Conservation (phyloP, 2,329 filamentous ascomycete species). For the Cladosporium sp. region DNA sequence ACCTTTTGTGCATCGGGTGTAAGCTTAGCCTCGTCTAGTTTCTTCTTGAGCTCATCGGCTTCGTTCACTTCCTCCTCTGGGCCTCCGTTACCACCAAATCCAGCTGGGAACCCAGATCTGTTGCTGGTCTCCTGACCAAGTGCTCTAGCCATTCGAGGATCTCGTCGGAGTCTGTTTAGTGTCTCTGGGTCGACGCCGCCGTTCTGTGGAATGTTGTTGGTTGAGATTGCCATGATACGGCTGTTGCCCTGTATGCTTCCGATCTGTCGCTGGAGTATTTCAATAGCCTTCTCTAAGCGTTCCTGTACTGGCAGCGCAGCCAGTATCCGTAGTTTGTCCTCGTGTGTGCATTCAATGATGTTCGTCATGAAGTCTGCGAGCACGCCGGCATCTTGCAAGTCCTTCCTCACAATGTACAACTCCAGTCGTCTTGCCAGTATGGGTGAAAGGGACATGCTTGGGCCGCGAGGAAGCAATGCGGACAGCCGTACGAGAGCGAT, state of each 20-base stretch:
- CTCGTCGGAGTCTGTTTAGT: slow-evolving; percentile 45
- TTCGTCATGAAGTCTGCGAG: slow-evolving; percentile 98
- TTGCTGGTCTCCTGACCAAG: slow-evolving; percentile 31
- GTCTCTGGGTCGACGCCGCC: slow-evolving; percentile 46
- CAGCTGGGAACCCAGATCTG: slow-evolving; percentile 35
- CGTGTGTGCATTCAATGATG: slow-evolving; percentile 79
- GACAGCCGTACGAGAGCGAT: slow-evolving; percentile 81
- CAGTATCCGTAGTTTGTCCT: slow-evolving; percentile 87
- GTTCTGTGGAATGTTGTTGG: slow-evolving; percentile 49
- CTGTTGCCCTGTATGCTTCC: slow-evolving; percentile 82
- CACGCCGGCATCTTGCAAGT: slow-evolving; percentile 75
- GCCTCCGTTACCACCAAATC: slow-evolving; percentile 39
- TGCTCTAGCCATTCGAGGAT: slow-evolving; percentile 41
- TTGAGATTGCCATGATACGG: slow-evolving; percentile 76
- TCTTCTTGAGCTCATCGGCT: slow-evolving; percentile 86
- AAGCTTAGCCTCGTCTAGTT: slow-evolving; percentile 76
- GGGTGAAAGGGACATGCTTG: slow-evolving; percentile 69
- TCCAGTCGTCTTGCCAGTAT: slow-evolving; percentile 84
- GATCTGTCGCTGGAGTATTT: slow-evolving; percentile 80
- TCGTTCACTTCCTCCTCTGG: slow-evolving; percentile 82
- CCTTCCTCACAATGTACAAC: slow-evolving; percentile 80
- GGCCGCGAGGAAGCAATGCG: slow-evolving; percentile 73
- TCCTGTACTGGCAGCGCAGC: slow-evolving; percentile 77
- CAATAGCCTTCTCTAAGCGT: slow-evolving; percentile 77
- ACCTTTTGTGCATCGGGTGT: slow-evolving; percentile 83